Evolutionary conservation across 306 rosid species (phyloP).

Genomic region (Notholithocarpus densiflorus): DNA sequence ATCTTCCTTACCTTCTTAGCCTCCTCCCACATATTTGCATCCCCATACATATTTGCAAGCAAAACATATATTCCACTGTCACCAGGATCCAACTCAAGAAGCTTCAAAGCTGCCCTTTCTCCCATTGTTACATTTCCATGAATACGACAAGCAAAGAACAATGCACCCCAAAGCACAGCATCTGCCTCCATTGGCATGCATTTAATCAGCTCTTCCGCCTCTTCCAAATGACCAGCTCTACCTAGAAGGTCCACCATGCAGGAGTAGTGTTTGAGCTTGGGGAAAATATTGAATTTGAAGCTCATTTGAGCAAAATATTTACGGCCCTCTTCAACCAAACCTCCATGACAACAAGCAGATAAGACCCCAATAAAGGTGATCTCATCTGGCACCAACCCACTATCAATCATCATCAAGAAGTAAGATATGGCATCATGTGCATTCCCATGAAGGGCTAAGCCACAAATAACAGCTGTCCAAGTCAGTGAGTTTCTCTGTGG

Average conservation of each 20-base stretch:
- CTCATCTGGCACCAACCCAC: conserved; percentile 71
- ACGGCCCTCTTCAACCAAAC: conserved; percentile 73
- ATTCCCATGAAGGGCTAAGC: conserved; percentile 70
- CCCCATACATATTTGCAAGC: conserved; percentile 65
- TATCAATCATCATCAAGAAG: conserved; percentile 59
- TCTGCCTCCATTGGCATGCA: conserved; percentile 66
- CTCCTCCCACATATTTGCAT: conserved; percentile 66
- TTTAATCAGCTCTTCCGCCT: conserved; percentile 61
- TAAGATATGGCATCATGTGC: conserved; percentile 53
- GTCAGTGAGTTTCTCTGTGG: conserved; percentile 68
- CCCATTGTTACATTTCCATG: conserved; percentile 60
- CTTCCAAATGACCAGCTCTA: conserved; percentile 73
- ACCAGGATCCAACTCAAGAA: conserved; percentile 69
- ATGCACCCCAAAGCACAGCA: conserved; percentile 77
- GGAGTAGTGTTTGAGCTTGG: conserved; percentile 66
- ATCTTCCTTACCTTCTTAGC: conserved; percentile 40
- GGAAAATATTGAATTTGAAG: conserved; percentile 37
- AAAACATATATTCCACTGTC: conserved; percentile 72
- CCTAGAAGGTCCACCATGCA: conserved; percentile 91
- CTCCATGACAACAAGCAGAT: conserved; percentile 89
- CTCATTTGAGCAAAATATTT: conserved; percentile 60
- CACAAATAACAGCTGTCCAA: conserved; percentile 82
- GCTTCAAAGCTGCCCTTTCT: conserved; percentile 67
- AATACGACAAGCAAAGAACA: conserved; percentile 65
- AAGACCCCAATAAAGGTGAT: conserved; percentile 78